Evolutionary conservation across 768 basidiomycete species (phyloP).

Genomic region (Thelephora aurantiotincta): DNA sequence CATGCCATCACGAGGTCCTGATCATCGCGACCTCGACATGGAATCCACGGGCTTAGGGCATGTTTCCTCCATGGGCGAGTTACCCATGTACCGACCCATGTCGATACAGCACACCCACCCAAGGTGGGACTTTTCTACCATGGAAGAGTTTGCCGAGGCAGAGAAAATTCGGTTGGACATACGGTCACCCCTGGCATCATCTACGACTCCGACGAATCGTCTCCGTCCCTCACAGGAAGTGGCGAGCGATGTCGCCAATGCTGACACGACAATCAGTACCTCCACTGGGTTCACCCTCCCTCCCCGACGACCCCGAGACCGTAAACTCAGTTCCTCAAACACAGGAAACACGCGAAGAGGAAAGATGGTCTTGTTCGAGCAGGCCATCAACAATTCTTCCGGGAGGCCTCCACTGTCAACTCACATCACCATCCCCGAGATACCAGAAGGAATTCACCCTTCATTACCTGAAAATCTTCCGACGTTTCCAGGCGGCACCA

Average conservation of each 20-base stretch:
- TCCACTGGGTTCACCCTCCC: slow-evolving; percentile 12
- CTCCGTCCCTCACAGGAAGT: slow-evolving; percentile 3
- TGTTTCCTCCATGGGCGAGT: slow-evolving; percentile 25
- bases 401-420: slow-evolving; percentile 11
- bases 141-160: slow-evolving; percentile 64
- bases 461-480: slow-evolving; percentile 28
- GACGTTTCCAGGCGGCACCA: neutral
- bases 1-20: slow-evolving; percentile 19
- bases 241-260: slow-evolving; percentile 5
- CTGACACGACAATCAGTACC: slow-evolving; percentile 8
- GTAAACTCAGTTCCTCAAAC: slow-evolving; percentile 64
- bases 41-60: slow-evolving; percentile 2
- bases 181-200: slow-evolving; percentile 20
- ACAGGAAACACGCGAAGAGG: slow-evolving; percentile 42
- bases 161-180: slow-evolving; percentile 60
- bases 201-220: slow-evolving; percentile 1
- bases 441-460: slow-evolving; percentile 20
- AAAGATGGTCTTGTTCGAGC: slow-evolving; percentile 88
- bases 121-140: slow-evolving; percentile 54
- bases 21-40: slow-evolving; percentile 4
- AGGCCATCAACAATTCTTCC: slow-evolving; percentile 3
- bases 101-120: slow-evolving; percentile 22
- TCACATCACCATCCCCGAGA: neutral
- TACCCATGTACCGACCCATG: slow-evolving; percentile 61
- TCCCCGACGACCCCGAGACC: slow-evolving; percentile 63